phyloP scores from a whole-genome alignment of 2,329 filamentous ascomycete genomes.

The Curvularia spicifera region DNA sequence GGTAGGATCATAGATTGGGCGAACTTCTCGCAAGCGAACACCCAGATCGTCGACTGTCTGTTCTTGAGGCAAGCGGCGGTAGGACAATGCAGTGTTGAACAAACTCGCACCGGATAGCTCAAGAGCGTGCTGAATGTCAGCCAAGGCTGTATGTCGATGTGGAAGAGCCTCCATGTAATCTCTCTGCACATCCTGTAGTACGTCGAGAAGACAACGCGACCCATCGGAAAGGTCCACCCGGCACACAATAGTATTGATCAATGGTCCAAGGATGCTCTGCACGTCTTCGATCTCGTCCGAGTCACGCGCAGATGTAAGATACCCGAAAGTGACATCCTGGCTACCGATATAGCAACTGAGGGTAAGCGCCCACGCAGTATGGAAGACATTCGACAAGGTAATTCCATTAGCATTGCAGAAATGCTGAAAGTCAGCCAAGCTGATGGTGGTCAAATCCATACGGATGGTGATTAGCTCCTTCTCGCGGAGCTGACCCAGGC shows the following conservation, averaged over 20 bases:
- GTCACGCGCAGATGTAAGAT: constrained; percentile 52
- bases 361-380: constrained; percentile 51
- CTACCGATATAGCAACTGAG: constrained; percentile 49
- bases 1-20: constrained; percentile 54
- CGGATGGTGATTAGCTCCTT: constrained; percentile 37
- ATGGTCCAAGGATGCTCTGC: constrained; percentile 54
- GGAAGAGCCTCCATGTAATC: constrained; percentile 57
- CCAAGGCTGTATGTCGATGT: constrained; percentile 53
- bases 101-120: constrained; percentile 43
- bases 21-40: constrained; percentile 49
- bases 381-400: constrained; percentile 57
- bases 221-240: constrained; percentile 49
- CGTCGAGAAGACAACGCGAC: constrained; percentile 43
- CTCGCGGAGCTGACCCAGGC: constrained; percentile 16
- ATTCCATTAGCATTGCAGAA: constrained; percentile 54
- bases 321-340: constrained; percentile 54
- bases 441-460: constrained; percentile 37
- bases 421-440: constrained; percentile 35
- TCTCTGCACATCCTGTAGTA: constrained; percentile 53
- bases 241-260: constrained; percentile 57
- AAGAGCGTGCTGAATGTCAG: constrained; percentile 56
- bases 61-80: constrained; percentile 51
- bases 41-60: constrained; percentile 27
- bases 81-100: constrained; percentile 59
- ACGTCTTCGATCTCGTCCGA: constrained; percentile 48